These are phyloP conservation scores for Ramalina intermedia DNA, from an alignment of 495 filamentous ascomycete genomes.

Conservation along the genomic window DNA sequence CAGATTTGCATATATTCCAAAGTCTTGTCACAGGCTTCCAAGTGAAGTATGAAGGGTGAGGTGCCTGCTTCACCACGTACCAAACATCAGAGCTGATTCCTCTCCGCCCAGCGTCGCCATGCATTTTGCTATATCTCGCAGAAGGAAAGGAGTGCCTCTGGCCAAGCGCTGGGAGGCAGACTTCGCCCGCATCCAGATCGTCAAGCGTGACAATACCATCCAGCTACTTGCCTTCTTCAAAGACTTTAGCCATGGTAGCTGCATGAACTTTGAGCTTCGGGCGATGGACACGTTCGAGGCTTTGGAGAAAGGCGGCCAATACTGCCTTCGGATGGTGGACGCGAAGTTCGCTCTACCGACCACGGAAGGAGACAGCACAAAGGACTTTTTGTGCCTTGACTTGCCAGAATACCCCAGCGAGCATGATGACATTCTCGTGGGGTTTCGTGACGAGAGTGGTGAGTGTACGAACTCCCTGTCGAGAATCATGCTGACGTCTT, in stretches of 20 bases:
- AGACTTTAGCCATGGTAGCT: slow-evolving; percentile 66
- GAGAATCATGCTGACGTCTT: slow-evolving; percentile 3
- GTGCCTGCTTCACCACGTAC: not conserved
- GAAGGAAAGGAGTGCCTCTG: slow-evolving; percentile 75
- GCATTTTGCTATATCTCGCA: slow-evolving; percentile 67
- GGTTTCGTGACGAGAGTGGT: slow-evolving; percentile 70
- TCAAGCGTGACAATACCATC: slow-evolving; percentile 53
- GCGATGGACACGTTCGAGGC: slow-evolving; percentile 66
- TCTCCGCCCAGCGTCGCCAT: slow-evolving; percentile 37
- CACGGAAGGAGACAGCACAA: slow-evolving; percentile 39
- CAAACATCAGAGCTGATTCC: not conserved
- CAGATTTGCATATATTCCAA: slow-evolving; percentile 64
- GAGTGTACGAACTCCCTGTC: slow-evolving; percentile 20
- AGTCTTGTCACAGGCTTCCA: slow-evolving; percentile 59
- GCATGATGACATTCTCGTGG: slow-evolving; percentile 76
- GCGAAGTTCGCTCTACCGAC: slow-evolving; percentile 79
- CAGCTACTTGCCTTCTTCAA: slow-evolving; percentile 75
- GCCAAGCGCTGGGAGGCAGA: slow-evolving; percentile 81
- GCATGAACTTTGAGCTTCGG: slow-evolving; percentile 76
- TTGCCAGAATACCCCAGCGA: slow-evolving; percentile 76
- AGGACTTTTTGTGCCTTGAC: slow-evolving; percentile 67
- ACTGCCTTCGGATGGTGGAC: slow-evolving; percentile 60
- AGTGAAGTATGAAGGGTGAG: slow-evolving; percentile 56
- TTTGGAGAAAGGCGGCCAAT: slow-evolving; percentile 50
- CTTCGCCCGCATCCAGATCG: slow-evolving; percentile 59